phyloP scores from a whole-genome alignment of 176 grass and related monocot genomes.

The Oryza brachyantha region DNA sequence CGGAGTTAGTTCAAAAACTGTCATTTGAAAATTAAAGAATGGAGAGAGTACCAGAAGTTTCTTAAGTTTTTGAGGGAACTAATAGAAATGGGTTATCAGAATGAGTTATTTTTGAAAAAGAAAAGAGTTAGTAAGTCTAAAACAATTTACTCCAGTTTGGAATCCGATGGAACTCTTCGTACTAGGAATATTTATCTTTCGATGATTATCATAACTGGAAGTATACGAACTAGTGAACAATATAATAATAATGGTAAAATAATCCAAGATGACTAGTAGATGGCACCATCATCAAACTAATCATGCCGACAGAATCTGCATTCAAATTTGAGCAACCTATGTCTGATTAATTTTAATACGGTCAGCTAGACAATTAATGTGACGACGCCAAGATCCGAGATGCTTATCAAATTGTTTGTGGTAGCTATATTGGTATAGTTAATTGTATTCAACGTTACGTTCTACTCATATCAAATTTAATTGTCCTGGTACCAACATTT shows the following conservation, averaged over 20 bases:
- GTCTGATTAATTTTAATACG: neutral
- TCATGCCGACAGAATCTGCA: neutral
- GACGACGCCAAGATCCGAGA: neutral
- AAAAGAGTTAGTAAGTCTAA: neutral
- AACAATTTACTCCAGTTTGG: no score
- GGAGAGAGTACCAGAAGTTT: no score
- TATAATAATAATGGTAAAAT: neutral
- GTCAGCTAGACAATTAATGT: neutral
- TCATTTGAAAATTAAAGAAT: no score
- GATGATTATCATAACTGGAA: no score
- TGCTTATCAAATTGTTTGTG: neutral
- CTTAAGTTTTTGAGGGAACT: no score
- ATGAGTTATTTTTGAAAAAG: no score
- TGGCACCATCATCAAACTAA: no score
- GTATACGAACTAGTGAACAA: neutral
- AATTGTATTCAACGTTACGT: neutral
- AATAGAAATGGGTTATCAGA: no score
- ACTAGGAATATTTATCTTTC: neutral
- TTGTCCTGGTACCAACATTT: no score
- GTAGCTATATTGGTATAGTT: neutral
- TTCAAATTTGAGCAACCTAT: neutral
- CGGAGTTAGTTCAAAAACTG: no score
- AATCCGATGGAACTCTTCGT: no score
- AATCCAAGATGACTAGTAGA: neutral
- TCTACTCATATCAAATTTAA: neutral